These are phyloP conservation scores for Lecanoromycetidae sp. DNA, from an alignment of 2,329 filamentous ascomycete species.

Conservation along the genomic window DNA sequence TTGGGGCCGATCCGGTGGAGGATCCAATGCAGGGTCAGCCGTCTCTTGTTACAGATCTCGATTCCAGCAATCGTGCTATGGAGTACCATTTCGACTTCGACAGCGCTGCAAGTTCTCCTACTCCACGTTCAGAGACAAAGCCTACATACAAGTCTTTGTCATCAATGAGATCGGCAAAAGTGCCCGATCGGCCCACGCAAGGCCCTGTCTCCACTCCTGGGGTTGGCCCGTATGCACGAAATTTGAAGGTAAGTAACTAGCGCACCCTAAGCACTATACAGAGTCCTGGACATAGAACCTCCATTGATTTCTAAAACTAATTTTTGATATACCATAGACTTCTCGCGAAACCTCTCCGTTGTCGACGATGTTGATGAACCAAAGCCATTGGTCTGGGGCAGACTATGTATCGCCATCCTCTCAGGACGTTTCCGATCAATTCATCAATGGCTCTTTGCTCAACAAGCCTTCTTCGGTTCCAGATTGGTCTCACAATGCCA, in stretches of 20 bases:
- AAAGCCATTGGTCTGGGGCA: background rate
- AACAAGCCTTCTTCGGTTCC: background rate
- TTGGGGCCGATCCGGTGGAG: constrained; percentile 5
- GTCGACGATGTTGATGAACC: background rate
- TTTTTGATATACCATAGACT: background rate
- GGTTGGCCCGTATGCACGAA: background rate
- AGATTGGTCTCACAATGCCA: background rate
- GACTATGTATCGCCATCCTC: background rate
- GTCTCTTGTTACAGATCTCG: constrained; percentile 16
- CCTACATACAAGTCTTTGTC: background rate
- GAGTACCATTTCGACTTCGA: constrained; percentile 29
- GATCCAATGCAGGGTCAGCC: constrained; percentile 1
- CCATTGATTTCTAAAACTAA: background rate
- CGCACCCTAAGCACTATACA: background rate
- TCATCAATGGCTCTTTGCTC: constrained; percentile 2
- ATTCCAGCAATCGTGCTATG: constrained; percentile 22
- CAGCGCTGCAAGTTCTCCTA: constrained; percentile 30
- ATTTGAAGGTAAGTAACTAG: constrained; percentile 6
- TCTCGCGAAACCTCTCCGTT: constrained; percentile 1
- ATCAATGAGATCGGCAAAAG: background rate
- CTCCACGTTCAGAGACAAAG: background rate
- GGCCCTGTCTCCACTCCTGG: background rate
- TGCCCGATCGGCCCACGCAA: constrained; percentile 7
- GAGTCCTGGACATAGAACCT: background rate
- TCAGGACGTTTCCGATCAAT: background rate